Evolutionary conservation across 441 rosid species (phyloP), one percentile per base, ranked within the genome.

Genomic region (Theobroma grandiflorum): DNA sequence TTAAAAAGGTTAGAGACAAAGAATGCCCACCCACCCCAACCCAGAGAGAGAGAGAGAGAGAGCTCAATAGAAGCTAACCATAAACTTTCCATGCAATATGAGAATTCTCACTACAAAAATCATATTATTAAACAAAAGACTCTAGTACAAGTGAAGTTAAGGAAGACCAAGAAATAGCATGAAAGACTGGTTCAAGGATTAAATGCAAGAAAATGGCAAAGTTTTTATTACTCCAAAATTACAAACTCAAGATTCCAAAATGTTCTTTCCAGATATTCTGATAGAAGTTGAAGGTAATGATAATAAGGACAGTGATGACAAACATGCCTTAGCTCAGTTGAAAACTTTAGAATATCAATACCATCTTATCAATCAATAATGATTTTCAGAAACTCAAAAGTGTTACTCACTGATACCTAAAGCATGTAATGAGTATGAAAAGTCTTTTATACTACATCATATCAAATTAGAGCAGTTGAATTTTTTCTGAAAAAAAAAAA

Each of bases 401-500:
- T n/a, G 47, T 7, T 14, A 70, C 6, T 47, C 58, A 18, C 57
- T 22, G 26, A 67, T 42, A 38, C 49, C 74, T 45, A 50, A 71
- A 50, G 38, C 4, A 76, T 8, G 47, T 57, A 67, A 50, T 26
- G 42, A 40, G 57, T 49, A 50, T 20, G 58, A 73, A 61, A 37
- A 35, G n/a, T n/a, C 49, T 38, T 38, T 57, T 38, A 20, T 57
- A 40, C 52, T 53, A 38, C 65, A 53, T 58, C 12, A 40, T 58
- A 40, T 31, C 77, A 58, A 40, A 74, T 26, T 26, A 74, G 9
- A 59, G 68, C 20, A 74, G 22, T 59, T 74, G 20, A 42, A 22
- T 37, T 50, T 33, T 71, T 45, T 61, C 35, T 63, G 8, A 14
- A 62, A 75, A 69, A 78, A n/a, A 81, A 82, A 72, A 77, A 77